Base-by-base conservation (phyloP, 2,329 filamentous ascomycete genomes). In the Cladosporium oxysporum region DNA sequence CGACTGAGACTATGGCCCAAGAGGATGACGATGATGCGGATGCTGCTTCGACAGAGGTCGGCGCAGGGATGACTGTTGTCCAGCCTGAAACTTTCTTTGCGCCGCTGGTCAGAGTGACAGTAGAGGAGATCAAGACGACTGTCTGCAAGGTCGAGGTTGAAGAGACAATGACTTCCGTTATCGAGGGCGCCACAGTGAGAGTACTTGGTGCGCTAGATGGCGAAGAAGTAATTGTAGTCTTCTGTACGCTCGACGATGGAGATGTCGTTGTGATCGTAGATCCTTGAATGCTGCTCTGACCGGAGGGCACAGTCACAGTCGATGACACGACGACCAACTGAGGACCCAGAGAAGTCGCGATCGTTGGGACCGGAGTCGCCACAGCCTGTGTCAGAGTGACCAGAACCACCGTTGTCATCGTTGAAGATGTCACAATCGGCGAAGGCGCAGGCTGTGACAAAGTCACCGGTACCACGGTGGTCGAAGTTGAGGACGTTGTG, bases 361-460 rank as follows among this genome's bases (percentile, higher is more conserved):
- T 21, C 21, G 18, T 10, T n/a, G 18, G 18, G 1, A 7, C 3
- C 41, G 18, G 18, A 21, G 23, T 23, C 2, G 50, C n/a, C 26
- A n/a, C n/a, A n/a, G 50, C n/a, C 4, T 28, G 26, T n/a, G 28
- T 29, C 18, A 60, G n/a, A 31, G 58, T 60, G 18, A 61, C 58
- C 37, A 28, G 5, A 2, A 61, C 58, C 28, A 61, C 41, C 21
- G 41, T 28, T 3, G 26, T 50, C 18, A 41, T 7, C 12, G 60
- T 55, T 3, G 49, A 62, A 18, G 47, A 52, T 26, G 60, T 52
- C 5, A 62, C 33, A 16, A 41, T 41, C 21, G 55, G 33, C 33
- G 55, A 35, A 35, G 62, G 62, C 6, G 55, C 55, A 21, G 55
- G 29, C 21, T 41, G 49, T 21, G 59, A 37, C 44, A 61, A 35